phyloP scores from a whole-genome alignment of 345 rosid species.

The Eucalyptus marginata region DNA sequence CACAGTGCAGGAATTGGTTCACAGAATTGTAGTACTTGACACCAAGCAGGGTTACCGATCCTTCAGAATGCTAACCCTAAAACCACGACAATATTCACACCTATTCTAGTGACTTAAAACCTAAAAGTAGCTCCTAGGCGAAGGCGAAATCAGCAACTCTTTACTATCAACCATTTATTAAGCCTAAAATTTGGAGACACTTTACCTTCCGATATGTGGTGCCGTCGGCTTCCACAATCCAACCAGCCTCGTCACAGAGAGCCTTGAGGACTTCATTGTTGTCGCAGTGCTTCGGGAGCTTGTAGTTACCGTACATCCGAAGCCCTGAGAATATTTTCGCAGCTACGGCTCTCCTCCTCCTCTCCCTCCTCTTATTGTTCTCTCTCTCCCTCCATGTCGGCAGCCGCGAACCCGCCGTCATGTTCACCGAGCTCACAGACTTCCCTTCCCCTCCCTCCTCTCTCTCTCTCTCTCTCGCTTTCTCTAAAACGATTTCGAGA shows the following conservation, averaged over 20 bases:
- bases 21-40: background rate
- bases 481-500: background rate
- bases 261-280: constrained; percentile 90
- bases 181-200: background rate
- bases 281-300: constrained; percentile 91
- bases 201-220: constrained; percentile 82
- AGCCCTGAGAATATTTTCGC: constrained; percentile 82
- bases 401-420: constrained; percentile 69
- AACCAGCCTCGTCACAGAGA: constrained; percentile 79
- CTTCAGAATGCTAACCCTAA: background rate
- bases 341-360: constrained; percentile 79
- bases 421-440: background rate
- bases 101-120: background rate
- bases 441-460: background rate
- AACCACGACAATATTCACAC: background rate
- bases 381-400: constrained; percentile 91
- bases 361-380: constrained; percentile 81
- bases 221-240: constrained; percentile 80
- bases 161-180: background rate
- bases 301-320: constrained; percentile 71
- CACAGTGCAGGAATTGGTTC: background rate
- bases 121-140: background rate
- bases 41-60: background rate
- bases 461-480: background rate
- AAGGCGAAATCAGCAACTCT: background rate